These are phyloP conservation scores for Vanrija pseudolonga DNA, from an alignment of 1,284 basidiomycete genomes.

Conservation along the genomic window DNA sequence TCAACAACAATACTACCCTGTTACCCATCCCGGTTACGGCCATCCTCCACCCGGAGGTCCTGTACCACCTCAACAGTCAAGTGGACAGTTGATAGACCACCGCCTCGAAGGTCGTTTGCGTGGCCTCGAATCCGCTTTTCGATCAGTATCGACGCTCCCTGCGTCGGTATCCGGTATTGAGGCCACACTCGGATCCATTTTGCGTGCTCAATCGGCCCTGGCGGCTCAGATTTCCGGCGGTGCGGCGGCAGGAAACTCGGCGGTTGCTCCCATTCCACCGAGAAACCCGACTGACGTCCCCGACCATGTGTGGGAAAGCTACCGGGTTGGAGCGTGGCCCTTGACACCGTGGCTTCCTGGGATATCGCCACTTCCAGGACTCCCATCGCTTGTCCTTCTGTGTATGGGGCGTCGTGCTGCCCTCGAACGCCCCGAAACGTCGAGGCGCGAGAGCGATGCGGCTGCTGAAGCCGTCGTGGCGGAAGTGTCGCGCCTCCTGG, in stretches of 20 bases:
- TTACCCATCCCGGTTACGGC: neutral
- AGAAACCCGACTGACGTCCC: constrained; percentile 17
- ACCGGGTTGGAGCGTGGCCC: constrained; percentile 41
- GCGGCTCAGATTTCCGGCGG: constrained; percentile 3
- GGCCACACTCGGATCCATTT: constrained; percentile 9
- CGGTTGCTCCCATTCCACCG: neutral
- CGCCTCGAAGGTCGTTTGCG: constrained; percentile 14
- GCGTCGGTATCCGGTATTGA: constrained; percentile 14
- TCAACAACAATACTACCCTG: neutral
- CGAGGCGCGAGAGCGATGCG: constrained; percentile 24
- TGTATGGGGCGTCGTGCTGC: constrained; percentile 34
- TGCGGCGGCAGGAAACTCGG: neutral
- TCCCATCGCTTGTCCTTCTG: constrained; percentile 33
- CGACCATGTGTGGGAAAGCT: constrained; percentile 36
- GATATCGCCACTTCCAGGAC: constrained; percentile 30
- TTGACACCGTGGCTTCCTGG: constrained; percentile 45
- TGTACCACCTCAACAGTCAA: constrained; percentile 3
- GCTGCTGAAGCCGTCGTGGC: constrained; percentile 20
- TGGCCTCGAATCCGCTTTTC: constrained; percentile 12
- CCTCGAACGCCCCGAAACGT: constrained; percentile 24
- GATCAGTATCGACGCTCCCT: constrained; percentile 10
- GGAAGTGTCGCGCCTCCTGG: constrained; percentile 32
- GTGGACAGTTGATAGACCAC: constrained; percentile 6
- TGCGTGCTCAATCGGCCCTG: constrained; percentile 13
- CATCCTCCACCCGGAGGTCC: neutral